These are phyloP conservation scores for Glarea lozoyensis DNA, from an alignment of 495 filamentous ascomycete genomes.

Conservation along the genomic window DNA sequence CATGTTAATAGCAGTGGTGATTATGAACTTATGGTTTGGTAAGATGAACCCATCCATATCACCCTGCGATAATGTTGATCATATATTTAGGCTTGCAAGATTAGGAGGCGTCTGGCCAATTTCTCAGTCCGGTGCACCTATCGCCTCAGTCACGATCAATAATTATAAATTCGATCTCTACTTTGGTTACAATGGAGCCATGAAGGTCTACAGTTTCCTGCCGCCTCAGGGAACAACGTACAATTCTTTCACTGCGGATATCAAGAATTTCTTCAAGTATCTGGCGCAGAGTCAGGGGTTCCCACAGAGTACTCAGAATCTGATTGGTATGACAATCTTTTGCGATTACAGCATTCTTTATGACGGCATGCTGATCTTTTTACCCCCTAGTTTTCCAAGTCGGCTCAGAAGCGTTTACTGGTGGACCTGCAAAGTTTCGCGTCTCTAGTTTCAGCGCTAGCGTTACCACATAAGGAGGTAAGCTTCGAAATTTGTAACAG, in stretches of 20 bases:
- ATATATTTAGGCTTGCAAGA: conserved; percentile 25
- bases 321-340: conserved; percentile 32
- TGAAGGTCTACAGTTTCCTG: conserved; percentile 39
- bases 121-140: conserved; percentile 28
- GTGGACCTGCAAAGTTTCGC: background rate
- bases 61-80: too few species aligned
- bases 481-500: too few species aligned
- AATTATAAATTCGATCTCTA: conserved; percentile 29
- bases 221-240: conserved; percentile 21
- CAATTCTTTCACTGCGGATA: conserved; percentile 28
- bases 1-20: conserved; percentile 36
- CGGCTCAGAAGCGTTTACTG: background rate
- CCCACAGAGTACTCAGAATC: conserved; percentile 31
- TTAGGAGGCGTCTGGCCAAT: conserved; percentile 33
- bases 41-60: conserved; percentile 10
- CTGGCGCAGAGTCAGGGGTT: conserved; percentile 27
- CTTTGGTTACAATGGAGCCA: conserved; percentile 27
- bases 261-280: conserved; percentile 37
- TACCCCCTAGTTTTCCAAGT: background rate
- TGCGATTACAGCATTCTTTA: background rate
- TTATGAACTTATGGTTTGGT: conserved; percentile 45
- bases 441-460: background rate
- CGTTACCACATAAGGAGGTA: too few species aligned
- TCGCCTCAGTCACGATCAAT: background rate
- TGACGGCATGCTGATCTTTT: background rate